Conservation (phyloP, 345 rosid genomes). For the Aquilaria malaccensis region DNA sequence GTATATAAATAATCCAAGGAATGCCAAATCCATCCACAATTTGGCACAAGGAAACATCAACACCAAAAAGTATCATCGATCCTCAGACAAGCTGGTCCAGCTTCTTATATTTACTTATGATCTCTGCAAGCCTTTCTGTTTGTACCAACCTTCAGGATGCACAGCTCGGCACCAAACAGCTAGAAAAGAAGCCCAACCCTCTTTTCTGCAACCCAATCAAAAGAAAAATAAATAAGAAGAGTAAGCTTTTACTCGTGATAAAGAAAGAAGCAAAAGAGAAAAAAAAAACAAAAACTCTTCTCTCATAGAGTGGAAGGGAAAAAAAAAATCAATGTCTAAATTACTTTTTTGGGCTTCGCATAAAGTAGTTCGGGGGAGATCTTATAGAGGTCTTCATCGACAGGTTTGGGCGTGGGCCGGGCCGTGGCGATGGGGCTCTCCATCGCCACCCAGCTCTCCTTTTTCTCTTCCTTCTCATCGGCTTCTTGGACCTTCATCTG, state of each 20-base stretch:
- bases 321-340: not conserved
- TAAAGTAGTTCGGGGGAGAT: slow-evolving; percentile 68
- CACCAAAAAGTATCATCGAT: no score
- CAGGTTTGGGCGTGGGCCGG: slow-evolving; percentile 56
- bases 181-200: slow-evolving; percentile 62
- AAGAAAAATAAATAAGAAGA: not conserved
- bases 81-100: no score
- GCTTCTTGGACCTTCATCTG: slow-evolving; percentile 32
- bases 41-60: no score
- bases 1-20: no score
- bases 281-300: not conserved
- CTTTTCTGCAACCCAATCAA: slow-evolving; percentile 46
- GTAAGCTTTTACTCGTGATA: not conserved
- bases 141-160: slow-evolving; percentile 23
- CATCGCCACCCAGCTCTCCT: slow-evolving; percentile 22
- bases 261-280: not conserved
- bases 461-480: slow-evolving; percentile 22
- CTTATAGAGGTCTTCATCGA: slow-evolving; percentile 89
- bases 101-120: no score
- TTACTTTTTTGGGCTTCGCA: slow-evolving; percentile 53
- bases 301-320: not conserved
- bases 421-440: slow-evolving; percentile 19
- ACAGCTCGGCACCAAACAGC: slow-evolving; percentile 72
- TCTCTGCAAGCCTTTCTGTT: not conserved
- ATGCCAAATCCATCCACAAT: no score